Evolutionary conservation across 2,329 filamentous ascomycete species (phyloP).

Genomic region (Talaromyces sp.): DNA sequence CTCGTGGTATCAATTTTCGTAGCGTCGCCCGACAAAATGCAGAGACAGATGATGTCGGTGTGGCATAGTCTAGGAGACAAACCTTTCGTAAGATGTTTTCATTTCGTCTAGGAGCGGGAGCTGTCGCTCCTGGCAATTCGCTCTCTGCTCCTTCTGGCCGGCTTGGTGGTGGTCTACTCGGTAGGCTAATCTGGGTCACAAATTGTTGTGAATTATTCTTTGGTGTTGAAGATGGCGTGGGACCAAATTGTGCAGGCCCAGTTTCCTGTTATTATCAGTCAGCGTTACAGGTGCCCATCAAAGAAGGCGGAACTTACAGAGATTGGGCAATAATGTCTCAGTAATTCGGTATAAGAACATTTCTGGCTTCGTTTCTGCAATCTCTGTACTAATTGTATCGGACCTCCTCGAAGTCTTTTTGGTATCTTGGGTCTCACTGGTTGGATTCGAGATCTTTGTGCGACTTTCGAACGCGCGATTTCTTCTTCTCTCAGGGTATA

Average conservation of each 20-base stretch:
- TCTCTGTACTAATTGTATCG: constrained; percentile 58
- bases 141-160: constrained; percentile 13
- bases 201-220: constrained; percentile 4
- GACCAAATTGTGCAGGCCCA: constrained; percentile 1
- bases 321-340: constrained; percentile 75
- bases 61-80: constrained; percentile 65
- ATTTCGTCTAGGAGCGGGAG: constrained; percentile 14
- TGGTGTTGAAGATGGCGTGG: background rate
- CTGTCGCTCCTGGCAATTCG: background rate
- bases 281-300: background rate
- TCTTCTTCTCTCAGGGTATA: constrained; percentile 84
- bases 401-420: constrained; percentile 59
- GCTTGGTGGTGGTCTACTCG: background rate
- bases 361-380: constrained; percentile 67
- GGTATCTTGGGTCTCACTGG: constrained; percentile 28
- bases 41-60: constrained; percentile 66
- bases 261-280: constrained; percentile 16
- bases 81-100: constrained; percentile 19
- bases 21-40: constrained; percentile 81
- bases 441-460: constrained; percentile 12
- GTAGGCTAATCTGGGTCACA: constrained; percentile 13
- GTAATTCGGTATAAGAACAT: constrained; percentile 75
- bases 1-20: constrained; percentile 66
- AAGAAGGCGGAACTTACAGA: constrained; percentile 31
- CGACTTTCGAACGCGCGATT: constrained; percentile 46